Evolutionary conservation across 371 early-diverging fungal genomes (phyloP), one percentile per base, ranked within the genome.

Genomic region (Apophysomyces elegans): DNA sequence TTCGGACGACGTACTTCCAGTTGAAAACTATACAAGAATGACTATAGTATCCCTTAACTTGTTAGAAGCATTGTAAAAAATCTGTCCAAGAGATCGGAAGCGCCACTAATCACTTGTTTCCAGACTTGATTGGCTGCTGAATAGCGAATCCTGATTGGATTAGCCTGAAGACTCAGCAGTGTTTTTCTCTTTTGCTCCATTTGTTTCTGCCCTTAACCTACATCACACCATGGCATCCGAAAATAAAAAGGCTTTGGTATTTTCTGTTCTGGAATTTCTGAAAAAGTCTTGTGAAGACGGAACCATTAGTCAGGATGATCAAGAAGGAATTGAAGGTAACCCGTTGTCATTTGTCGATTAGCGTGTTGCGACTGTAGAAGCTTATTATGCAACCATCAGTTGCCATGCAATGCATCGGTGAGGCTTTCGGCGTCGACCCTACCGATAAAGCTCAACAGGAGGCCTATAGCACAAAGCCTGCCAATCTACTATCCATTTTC

Each of bases 401-500:
- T 58, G 96, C 96, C 68, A 91, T 93, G 76, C 96, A 96, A 72
- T 96, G 96, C 83, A 94, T 98, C 59, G 89, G 92, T 63, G 97
- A 96, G 66, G 95, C 95, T 36, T 98, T 97, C 79, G 93, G 89
- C 38, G 89, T 98, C 62, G 91, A 96, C 73, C 63, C 81, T 60
- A 76, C 77, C 43, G 94, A 97, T 73, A 79, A 82, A 18, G 84
- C 73, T 14, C 91, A 92, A 68, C 77, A 85, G 60, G 71, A 78
- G 58, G 75, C 79, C 21, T 90, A 90, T 64, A 88, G 91, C 67
- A 94, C 94, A 65, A 95, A 95, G 80, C 95, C 96, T 56, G 87
- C 91, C 44, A 89, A 82, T 45, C 81, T 96, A 37, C 79, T 83
- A 62, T 85, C 86, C 64, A 91, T 98, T 65, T 97, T 97, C 72